Conservation (phyloP, 2,329 filamentous ascomycete genomes). For the Cercospora nicotianae region DNA sequence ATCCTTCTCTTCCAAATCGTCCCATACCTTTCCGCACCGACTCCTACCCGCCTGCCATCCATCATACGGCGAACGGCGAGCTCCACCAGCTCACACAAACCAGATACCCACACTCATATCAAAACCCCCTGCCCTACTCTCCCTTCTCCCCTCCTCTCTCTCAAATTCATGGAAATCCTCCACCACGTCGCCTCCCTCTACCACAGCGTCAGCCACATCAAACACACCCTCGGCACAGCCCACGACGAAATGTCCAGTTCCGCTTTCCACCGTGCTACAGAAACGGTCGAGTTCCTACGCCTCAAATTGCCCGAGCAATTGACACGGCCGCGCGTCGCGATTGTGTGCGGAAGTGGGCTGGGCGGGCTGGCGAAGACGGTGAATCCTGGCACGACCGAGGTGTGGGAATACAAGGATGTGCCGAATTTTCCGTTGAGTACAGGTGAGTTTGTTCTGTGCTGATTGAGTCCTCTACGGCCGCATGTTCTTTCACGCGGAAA, state of each 20-base stretch:
- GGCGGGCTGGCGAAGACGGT: constrained; percentile 61
- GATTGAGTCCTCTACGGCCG: background rate
- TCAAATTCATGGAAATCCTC: constrained; percentile 27
- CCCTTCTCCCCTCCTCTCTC: background rate
- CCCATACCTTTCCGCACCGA: background rate
- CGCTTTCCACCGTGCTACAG: constrained; percentile 48
- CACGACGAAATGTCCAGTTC: constrained; percentile 38
- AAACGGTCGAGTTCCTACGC: constrained; percentile 54
- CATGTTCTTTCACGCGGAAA: no score
- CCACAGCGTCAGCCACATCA: constrained; percentile 36
- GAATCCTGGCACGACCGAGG: constrained; percentile 49
- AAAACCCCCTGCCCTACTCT: background rate
- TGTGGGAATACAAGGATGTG: constrained; percentile 59
- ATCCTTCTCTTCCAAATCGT: no score
- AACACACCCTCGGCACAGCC: constrained; percentile 33
- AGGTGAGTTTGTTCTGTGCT: constrained; percentile 46
- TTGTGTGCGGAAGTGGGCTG: constrained; percentile 65
- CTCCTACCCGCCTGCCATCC: background rate
- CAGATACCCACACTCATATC: background rate
- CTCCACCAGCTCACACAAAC: constrained; percentile 7
- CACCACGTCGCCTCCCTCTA: constrained; percentile 38
- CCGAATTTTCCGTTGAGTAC: constrained; percentile 63
- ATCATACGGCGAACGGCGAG: constrained; percentile 9
- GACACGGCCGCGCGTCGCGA: constrained; percentile 56
- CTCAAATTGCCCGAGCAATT: constrained; percentile 54